Base-by-base conservation (phyloP, 139 green algal species). In the Picochlorum sp. region DNA sequence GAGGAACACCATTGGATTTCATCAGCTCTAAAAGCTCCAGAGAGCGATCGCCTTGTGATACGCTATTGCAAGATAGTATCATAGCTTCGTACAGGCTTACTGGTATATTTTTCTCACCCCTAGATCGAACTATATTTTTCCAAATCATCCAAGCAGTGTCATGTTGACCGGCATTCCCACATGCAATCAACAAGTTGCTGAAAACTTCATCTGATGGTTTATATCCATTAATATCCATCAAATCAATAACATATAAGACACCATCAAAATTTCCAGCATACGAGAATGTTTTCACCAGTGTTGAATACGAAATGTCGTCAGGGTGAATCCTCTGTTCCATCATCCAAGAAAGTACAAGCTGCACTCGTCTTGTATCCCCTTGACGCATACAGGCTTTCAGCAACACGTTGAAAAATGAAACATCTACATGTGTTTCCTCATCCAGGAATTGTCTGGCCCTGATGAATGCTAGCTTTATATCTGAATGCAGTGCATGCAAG, bases 341-440 rank as follows among this genome's bases (percentile, higher is more conserved):
- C 67, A 84, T 79, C 60, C 63, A 70, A 9, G 39, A 10, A n/a
- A 76, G 51, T 32, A 72, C 64, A 22, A 72, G 45, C 57, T 57
- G 65, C 14, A 81, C 80, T 33, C 68, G 56, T 59, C 71, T 55
- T 39, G 52, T 68, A 12, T 82, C 55, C 7, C 44, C 44, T 5
- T 44, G 40, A 25, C 50, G 31, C 50, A 65, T 76, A 62, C 76
- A 85, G 5, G 71, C 62, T 33, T 73, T 84, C 16, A 88, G 39
- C 35, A 86, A 51, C 16, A 61, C 57, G 55, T 75, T 86, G 43
- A 72, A 84, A 29, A 80, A 85, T 39, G 70, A 63, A 29, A 67
- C 59, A 53, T 87, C 79, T 3, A 73, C 47, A 20, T 33, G 24
- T 25, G 77, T n/a, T 2, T 62, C 68, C 7, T 59, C 68, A 4